A percentile compares a stretch with the other conserved stretches of the same genome.
These are phyloP conservation scores for Miamiensis avidus DNA, from an alignment of 169 alveolate genomes.

Conservation along the genomic window DNA sequence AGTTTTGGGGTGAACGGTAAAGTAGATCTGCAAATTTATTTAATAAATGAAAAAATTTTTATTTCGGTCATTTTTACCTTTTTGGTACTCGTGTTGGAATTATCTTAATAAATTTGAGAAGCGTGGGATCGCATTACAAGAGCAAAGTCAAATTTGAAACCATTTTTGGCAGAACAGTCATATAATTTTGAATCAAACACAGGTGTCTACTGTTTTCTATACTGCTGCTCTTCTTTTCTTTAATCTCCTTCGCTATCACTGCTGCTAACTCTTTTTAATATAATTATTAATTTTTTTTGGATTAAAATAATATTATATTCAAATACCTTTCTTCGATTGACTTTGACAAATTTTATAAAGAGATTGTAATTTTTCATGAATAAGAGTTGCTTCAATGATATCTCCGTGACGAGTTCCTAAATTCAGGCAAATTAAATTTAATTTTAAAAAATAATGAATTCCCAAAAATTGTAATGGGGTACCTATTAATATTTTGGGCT, in stretches of 20 bases:
- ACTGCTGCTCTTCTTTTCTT: too few relatives aligned
- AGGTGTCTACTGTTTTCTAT: too few relatives aligned
- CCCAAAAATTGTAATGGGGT: too few relatives aligned
- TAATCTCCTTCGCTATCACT: too few relatives aligned
- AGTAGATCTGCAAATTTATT: slow-evolving; percentile 38
- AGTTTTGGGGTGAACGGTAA: slow-evolving; percentile 54
- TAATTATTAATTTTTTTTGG: too few relatives aligned
- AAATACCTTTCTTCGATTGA: too few relatives aligned
- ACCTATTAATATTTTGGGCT: slow-evolving; percentile 13
- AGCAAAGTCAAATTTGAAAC: slow-evolving; percentile 33
- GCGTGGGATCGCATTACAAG: slow-evolving; percentile 51
- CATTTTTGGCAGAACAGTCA: background rate
- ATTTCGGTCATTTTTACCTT: background rate
- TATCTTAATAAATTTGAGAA: slow-evolving; percentile 36
- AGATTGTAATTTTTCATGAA: too few relatives aligned
- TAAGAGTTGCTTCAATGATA: slow-evolving; percentile 56
- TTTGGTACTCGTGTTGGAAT: slow-evolving; percentile 11
- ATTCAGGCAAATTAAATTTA: slow-evolving; percentile 8
- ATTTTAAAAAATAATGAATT: too few relatives aligned
- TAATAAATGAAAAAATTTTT: slow-evolving; percentile 1
- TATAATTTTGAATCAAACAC: too few relatives aligned
- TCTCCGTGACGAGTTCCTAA: slow-evolving; percentile 70
- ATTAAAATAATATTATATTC: too few relatives aligned
- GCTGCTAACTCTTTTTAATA: too few relatives aligned
- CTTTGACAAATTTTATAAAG: too few relatives aligned